phyloP scores from a whole-genome alignment of 2,329 filamentous ascomycete species.

The Zymoseptoria brevis region DNA sequence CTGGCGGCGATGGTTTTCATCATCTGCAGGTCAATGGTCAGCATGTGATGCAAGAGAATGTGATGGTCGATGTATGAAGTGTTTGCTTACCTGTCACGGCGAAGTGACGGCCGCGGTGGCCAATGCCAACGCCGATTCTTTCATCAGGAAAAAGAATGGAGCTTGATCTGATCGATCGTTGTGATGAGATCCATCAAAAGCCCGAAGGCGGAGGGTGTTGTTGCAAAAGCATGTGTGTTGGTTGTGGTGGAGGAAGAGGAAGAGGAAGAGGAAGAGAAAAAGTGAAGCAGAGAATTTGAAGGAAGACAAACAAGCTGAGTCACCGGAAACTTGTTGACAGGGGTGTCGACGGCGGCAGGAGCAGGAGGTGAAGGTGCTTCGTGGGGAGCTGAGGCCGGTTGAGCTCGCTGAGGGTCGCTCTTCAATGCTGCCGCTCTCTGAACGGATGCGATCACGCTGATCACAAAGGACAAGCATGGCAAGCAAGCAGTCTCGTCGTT shows the following conservation, averaged over 20 bases:
- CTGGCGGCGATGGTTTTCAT: neutral
- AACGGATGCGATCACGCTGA: neutral
- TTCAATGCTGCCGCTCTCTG: neutral
- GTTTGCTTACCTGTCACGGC: neutral
- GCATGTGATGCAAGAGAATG: neutral
- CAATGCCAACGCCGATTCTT: neutral
- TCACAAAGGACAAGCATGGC: neutral
- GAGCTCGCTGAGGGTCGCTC: neutral
- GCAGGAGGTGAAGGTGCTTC: neutral
- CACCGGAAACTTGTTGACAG: neutral
- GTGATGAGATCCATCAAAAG: neutral
- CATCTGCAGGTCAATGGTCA: neutral
- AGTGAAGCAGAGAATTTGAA: neutral
- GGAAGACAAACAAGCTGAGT: neutral
- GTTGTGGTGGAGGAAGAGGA: neutral
- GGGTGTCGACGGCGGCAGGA: neutral
- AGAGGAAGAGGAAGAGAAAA: neutral
- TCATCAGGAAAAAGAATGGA: neutral
- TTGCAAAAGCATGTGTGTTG: neutral
- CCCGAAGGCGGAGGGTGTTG: neutral
- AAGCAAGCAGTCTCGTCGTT: neutral
- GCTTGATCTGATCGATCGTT: neutral
- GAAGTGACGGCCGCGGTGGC: neutral
- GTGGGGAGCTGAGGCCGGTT: too few relatives aligned
- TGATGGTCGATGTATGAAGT: neutral